Base-by-base conservation (phyloP, 768 basidiomycete species). In the Sporobolomyces pararoseus region DNA sequence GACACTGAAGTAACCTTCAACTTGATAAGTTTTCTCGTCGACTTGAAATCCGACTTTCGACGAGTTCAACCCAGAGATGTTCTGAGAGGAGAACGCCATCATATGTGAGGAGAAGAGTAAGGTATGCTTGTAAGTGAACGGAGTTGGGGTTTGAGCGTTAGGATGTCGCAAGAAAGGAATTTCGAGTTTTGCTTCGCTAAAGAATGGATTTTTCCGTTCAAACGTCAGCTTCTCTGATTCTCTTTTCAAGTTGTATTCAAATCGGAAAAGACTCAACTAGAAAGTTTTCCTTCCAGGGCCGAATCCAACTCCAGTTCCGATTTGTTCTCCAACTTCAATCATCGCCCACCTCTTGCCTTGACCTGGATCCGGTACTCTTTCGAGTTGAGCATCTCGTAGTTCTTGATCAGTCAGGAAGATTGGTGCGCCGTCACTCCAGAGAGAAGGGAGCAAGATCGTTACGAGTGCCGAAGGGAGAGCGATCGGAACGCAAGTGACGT, bases 101-200 rank as follows among this genome's bases (percentile, higher is more conserved):
- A 67, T 35, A 29, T 44, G 58, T 4, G 66, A 65, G 10, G 63
- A 61, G 66, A 72, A 67, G 27, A 72, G 63, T 50, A 72, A 23
- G 0, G 66, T 64, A 34, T 67, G 62, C 50, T 72, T 72, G 66
- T 61, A 57, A 6, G 66, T 68, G 46, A 67, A 27, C 12, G 57
- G 65, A 17, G 44, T 49, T 1, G 57, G 2, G 23, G 42, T 31
- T 10, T 13, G 46, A 61, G 46, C 44, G 1, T 2, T 37, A 9
- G 51, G 63, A 35, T 68, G 66, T 2, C 52, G 66, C 12, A 71
- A 34, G 66, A 68, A 68, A 12, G 71, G 71, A 2, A 72, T 44
- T 47, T 72, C 71, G 25, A 72, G 57, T 49, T 72, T 72, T n/a
- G 71, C 71, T 68, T 72, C 71, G n/a, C 66, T 72, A 57, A 42